These are phyloP conservation scores for Eutypella sp. DNA, from an alignment of 2,329 filamentous ascomycete genomes.

Conservation along the genomic window DNA sequence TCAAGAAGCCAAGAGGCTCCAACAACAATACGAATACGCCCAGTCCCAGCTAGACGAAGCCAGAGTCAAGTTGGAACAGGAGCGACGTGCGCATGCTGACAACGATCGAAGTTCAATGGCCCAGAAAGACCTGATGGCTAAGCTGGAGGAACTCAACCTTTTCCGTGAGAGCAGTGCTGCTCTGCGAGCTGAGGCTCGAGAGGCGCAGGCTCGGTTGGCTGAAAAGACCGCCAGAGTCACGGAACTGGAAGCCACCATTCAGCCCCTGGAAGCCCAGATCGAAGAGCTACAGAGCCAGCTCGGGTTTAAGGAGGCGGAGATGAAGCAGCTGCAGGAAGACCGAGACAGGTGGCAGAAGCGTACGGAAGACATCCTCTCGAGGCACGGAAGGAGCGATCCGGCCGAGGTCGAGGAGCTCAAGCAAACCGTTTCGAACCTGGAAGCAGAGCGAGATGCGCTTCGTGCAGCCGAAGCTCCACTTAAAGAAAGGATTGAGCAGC, in stretches of 20 bases:
- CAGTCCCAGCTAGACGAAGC: conserved; percentile 86
- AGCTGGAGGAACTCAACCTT: conserved; percentile 90
- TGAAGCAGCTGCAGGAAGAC: conserved; percentile 84
- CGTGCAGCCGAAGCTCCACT: conserved; percentile 46
- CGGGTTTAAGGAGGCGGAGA: conserved; percentile 77
- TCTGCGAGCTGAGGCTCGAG: conserved; percentile 77
- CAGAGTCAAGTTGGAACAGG: conserved; percentile 83
- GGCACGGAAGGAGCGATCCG: conserved; percentile 92
- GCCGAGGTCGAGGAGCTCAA: conserved; percentile 88
- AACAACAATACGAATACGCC: conserved; percentile 83
- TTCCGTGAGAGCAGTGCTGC: conserved; percentile 94
- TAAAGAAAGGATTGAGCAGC: conserved; percentile 48
- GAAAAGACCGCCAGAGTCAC: conserved; percentile 73
- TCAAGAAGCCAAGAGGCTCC: conserved; percentile 81
- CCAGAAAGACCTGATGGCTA: conserved; percentile 88
- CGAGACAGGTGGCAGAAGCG: conserved; percentile 94
- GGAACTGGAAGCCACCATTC: conserved; percentile 67
- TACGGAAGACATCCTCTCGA: conserved; percentile 90
- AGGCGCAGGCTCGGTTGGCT: conserved; percentile 69
- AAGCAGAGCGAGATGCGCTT: conserved; percentile 58
- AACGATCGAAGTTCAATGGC: conserved; percentile 67
- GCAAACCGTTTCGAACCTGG: conserved; percentile 62
- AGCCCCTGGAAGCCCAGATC: conserved; percentile 76
- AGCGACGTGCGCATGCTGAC: conserved; percentile 72
- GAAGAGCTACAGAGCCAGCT: conserved; percentile 78